Conservation (phyloP, 495 filamentous ascomycete genomes). For the Penicillium coprophilum region DNA sequence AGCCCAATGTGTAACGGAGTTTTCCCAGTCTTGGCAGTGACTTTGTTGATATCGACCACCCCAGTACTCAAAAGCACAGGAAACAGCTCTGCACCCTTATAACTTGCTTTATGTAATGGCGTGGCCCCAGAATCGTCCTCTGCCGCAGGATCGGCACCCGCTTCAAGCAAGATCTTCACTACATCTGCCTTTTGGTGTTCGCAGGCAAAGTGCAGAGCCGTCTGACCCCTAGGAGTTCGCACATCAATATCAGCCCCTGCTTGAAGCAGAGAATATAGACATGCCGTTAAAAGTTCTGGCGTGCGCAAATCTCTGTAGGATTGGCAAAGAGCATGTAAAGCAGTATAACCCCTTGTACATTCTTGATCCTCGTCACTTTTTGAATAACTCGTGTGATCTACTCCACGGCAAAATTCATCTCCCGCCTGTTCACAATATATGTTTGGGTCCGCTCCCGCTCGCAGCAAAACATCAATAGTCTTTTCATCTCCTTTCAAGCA, state of each 20-base stretch:
- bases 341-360: conserved; percentile 17
- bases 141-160: conserved; percentile 19
- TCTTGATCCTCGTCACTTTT: background rate
- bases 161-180: conserved; percentile 14
- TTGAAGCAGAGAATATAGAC: conserved; percentile 15
- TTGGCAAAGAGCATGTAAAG: conserved; percentile 22
- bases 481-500: too few relatives aligned
- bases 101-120: conserved; percentile 15
- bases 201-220: conserved; percentile 20
- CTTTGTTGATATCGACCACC: conserved; percentile 17
- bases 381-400: too few relatives aligned
- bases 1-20: conserved; percentile 6
- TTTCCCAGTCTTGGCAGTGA: background rate
- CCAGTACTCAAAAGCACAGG: conserved; percentile 9
- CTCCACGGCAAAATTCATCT: too few relatives aligned
- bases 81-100: conserved; percentile 12
- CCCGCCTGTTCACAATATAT: too few relatives aligned
- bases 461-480: too few relatives aligned
- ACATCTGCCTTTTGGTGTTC: conserved; percentile 3
- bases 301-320: too few relatives aligned
- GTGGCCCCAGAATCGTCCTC: conserved; percentile 14
- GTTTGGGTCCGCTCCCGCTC: too few relatives aligned
- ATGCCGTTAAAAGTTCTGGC: too few relatives aligned
- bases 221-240: conserved; percentile 9
- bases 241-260: conserved; percentile 22